phyloP scores from a whole-genome alignment of 768 basidiomycete genomes.

The Pleurotus citrinopileatus region DNA sequence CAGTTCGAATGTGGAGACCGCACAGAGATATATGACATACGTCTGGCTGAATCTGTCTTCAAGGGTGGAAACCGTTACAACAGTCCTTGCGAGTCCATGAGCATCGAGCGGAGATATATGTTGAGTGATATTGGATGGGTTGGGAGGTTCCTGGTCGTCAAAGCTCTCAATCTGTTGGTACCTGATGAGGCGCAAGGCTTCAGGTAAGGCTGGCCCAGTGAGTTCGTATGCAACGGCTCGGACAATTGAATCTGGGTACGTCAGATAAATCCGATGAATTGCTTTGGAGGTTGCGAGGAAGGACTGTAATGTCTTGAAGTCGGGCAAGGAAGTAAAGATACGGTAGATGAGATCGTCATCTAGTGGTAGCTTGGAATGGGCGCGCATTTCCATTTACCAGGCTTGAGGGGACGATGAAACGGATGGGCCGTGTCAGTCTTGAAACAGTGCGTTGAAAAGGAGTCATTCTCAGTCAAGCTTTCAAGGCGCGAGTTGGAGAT shows the following conservation, averaged over 20 bases:
- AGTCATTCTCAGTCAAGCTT: too few relatives aligned
- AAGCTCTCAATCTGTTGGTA: background rate
- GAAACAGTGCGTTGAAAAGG: too few relatives aligned
- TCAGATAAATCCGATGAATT: conserved; percentile 19
- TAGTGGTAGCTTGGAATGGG: conserved; percentile 12
- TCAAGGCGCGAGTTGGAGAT: too few relatives aligned
- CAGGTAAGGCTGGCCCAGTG: conserved; percentile 22
- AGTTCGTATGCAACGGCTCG: conserved; percentile 23
- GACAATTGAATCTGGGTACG: conserved; percentile 20
- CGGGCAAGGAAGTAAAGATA: conserved; percentile 20
- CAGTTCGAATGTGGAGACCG: background rate
- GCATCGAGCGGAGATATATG: conserved; percentile 11
- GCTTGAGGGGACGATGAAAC: too few relatives aligned
- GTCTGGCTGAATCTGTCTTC: conserved; percentile 22
- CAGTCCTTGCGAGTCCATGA: background rate
- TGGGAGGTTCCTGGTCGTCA: background rate
- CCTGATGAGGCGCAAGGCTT: conserved; percentile 19
- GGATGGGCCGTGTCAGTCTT: too few relatives aligned
- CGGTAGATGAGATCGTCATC: conserved; percentile 24
- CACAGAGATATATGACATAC: conserved; percentile 13
- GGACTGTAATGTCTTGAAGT: conserved; percentile 18
- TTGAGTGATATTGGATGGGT: conserved; percentile 3
- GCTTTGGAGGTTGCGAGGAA: conserved; percentile 19
- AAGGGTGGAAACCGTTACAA: conserved; percentile 10
- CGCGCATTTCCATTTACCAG: background rate